Percentiles rank a stretch among this genome's conserved stretches.
Conservation (phyloP, 805 yeast genomes). For the Starmerella vaccinii region DNA sequence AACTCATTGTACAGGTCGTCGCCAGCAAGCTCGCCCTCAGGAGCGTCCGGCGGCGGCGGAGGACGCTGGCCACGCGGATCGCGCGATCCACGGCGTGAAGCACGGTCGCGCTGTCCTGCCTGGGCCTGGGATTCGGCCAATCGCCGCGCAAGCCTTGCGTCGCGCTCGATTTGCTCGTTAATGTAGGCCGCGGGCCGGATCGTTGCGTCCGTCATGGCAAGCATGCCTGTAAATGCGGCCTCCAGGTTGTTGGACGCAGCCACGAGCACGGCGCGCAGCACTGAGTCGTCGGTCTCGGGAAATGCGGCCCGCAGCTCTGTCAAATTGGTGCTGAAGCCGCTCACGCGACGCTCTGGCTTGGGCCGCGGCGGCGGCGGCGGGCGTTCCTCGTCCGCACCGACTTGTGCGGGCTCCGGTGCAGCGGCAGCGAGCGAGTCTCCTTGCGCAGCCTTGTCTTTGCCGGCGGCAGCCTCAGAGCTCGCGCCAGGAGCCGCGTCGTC, state of each 20-base stretch:
- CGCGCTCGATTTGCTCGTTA: slow-evolving; percentile 47
- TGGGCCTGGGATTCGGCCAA: slow-evolving; percentile 41
- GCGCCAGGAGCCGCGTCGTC: not conserved
- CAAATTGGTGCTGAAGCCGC: slow-evolving; percentile 46
- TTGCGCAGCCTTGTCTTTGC: not conserved
- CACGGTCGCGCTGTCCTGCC: not conserved
- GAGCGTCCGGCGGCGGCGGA: not conserved
- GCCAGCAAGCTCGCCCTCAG: slow-evolving; percentile 6
- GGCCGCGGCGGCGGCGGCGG: slow-evolving; percentile 45
- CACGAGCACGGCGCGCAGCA: slow-evolving; percentile 66
- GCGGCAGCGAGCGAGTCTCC: slow-evolving; percentile 2
- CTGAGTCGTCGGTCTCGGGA: slow-evolving; percentile 62
- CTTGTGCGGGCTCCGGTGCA: not conserved
- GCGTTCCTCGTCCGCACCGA: not conserved
- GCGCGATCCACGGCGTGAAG: not conserved
- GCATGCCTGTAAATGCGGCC: slow-evolving; percentile 78
- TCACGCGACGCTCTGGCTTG: slow-evolving; percentile 26
- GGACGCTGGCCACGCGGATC: not conserved
- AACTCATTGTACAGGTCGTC: slow-evolving; percentile 21
- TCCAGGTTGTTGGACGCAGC: slow-evolving; percentile 76
- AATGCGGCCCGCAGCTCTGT: slow-evolving; percentile 73
- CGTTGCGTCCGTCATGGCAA: slow-evolving; percentile 54
- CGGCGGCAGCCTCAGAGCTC: not conserved
- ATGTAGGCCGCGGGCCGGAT: slow-evolving; percentile 32
- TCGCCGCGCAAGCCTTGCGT: slow-evolving; percentile 72